These are phyloP conservation scores for Ophiostoma triangulosporum DNA, from an alignment of 2,329 filamentous ascomycete genomes.

Conservation along the genomic window DNA sequence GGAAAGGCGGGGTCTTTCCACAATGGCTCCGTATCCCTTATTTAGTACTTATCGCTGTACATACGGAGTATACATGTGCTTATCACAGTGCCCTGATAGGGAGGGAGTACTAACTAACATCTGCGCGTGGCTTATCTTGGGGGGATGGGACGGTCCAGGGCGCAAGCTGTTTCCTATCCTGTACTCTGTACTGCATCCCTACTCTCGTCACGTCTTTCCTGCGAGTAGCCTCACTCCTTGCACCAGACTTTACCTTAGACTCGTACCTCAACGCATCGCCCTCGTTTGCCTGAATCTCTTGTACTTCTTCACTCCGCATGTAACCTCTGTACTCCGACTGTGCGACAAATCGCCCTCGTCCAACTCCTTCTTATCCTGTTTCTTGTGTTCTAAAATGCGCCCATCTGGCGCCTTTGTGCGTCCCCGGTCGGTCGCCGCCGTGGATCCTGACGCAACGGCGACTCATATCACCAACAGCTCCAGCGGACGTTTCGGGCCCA, in stretches of 20 bases:
- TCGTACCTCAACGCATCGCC: background rate
- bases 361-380: background rate
- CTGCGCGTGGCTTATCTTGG: conserved; percentile 6
- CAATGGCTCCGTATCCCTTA: too few relatives aligned
- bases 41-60: background rate
- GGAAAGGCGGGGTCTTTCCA: conserved; percentile 1
- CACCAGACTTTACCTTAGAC: background rate
- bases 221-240: background rate
- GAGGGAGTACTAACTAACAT: background rate
- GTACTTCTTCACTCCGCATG: background rate
- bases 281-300: background rate
- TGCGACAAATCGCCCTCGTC: background rate
- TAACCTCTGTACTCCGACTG: background rate
- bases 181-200: background rate
- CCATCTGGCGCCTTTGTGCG: conserved; percentile 29
- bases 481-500: background rate
- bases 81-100: background rate
- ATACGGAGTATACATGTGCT: too few relatives aligned
- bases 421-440: conserved; percentile 23
- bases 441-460: conserved; percentile 20
- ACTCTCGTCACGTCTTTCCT: background rate
- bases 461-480: conserved; percentile 12
- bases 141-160: background rate
- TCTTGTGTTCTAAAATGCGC: conserved; percentile 24
- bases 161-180: background rate